Conservation (phyloP, 164 flowering plant species). For the Cinnamomum chago region DNA sequence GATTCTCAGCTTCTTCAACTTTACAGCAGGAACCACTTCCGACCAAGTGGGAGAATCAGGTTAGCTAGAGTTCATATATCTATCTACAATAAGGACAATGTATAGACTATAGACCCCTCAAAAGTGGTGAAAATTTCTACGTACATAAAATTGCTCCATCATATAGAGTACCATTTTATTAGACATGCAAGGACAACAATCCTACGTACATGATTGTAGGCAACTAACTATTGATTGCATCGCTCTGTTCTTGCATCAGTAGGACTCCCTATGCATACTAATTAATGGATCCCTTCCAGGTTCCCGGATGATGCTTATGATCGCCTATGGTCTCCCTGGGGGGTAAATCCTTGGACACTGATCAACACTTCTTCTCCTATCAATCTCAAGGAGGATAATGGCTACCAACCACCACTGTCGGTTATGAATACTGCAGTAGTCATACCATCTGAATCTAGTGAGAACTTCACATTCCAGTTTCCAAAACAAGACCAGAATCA, state of each 20-base stretch:
- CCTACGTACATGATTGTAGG: not conserved
- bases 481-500: not conserved
- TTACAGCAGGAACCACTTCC: no score
- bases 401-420: slow-evolving; percentile 15
- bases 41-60: no score
- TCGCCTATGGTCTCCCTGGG: slow-evolving; percentile 11
- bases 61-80: no score
- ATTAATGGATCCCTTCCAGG: not conserved
- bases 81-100: no score
- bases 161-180: no score
- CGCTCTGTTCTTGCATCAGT: no score
- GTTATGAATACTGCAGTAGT: slow-evolving; percentile 35
- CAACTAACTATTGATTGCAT: not conserved
- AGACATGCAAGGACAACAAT: no score
- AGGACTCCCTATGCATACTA: no score
- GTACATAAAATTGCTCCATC: no score
- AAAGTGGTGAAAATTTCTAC: no score
- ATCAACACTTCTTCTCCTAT: not conserved
- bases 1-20: slow-evolving; percentile 13
- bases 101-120: no score
- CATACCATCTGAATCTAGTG: slow-evolving; percentile 4
- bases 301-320: slow-evolving; percentile 5
- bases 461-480: slow-evolving; percentile 1
- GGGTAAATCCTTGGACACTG: no score
- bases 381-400: not conserved